Percentiles rank a stretch among this genome's conserved stretches.
Conservation (phyloP, 345 rosid species). For the Eutrema yunnanense region DNA sequence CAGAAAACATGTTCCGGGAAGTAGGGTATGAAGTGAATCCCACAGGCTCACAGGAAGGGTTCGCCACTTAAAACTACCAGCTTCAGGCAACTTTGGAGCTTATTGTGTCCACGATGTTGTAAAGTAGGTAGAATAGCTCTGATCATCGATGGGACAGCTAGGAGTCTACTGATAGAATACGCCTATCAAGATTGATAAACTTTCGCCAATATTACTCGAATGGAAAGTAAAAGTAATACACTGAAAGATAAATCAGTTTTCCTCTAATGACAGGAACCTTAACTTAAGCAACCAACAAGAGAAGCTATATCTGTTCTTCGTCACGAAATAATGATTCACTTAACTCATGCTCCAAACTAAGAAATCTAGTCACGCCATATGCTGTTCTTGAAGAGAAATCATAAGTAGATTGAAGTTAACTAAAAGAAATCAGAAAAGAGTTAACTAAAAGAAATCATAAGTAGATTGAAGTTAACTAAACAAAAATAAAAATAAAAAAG, state of each 20-base stretch:
- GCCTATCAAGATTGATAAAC: conserved; percentile 44
- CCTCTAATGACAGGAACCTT: neutral
- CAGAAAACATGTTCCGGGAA: conserved; percentile 62
- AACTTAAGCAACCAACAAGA: neutral
- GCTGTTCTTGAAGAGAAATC: neutral
- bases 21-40: conserved; percentile 55
- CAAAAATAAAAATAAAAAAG: too few species aligned
- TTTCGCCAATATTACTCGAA: neutral
- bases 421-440: conserved; percentile 4
- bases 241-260: conserved; percentile 1
- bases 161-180: conserved; percentile 66
- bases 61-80: conserved; percentile 87
- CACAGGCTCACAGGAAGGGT: conserved; percentile 67
- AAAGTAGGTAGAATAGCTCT: conserved; percentile 63
- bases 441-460: too few species aligned
- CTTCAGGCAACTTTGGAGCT: conserved; percentile 50
- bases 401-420: neutral
- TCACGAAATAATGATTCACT: neutral
- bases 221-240: neutral
- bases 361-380: neutral
- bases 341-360: neutral
- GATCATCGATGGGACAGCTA: conserved; percentile 80
- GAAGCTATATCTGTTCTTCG: neutral
- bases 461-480: too few species aligned
- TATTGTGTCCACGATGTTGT: conserved; percentile 36